Base-by-base conservation (phyloP, 768 basidiomycete genomes). In the Termitomyces sp. region DNA sequence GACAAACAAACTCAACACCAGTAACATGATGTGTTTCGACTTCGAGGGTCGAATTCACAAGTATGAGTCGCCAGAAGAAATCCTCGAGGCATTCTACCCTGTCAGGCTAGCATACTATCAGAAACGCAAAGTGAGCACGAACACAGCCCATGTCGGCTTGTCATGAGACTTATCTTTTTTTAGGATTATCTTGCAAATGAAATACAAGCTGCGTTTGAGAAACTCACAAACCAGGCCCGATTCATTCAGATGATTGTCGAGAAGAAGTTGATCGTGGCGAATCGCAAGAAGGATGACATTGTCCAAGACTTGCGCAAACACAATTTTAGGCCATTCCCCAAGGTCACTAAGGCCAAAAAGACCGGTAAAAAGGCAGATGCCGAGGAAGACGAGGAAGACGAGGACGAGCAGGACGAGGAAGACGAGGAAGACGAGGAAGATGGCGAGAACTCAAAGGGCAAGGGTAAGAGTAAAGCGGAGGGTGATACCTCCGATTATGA, bases 1-100 rank as follows among this genome's bases (percentile, higher is more conserved):
- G 57, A 84, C 84, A 13, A 71, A 80, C 44, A 91, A 94, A 68
- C 73, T 99, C 68, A 89, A 79, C 69, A 97, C 93, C 15, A 82
- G 84, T 67, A 99, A 99, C 74, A 98, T 99, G 97, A 97, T 98
- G 16, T 94, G 93, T 72, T 99, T 99, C 70, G 96, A 99, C 70
- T 82, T 91, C 56, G 90, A 95, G 16, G 88, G 92, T 62, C 97
- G 96, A 76, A 96, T 99, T 74, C 93, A 87, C 74, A 95, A 87
- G 72, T 98, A 98, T 69, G 75, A 82, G 16, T 81, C 86, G 0
- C 84, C 97, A 0, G 97, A 98, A 66, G 89, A 94, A 60, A 91
- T 99, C 50, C 70, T 98, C 42, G 86, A 91, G 59, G 95, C 97
- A 36, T 99, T 97, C 67, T 99, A 91, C 66, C 89, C 91, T 25